Evolutionary conservation across 192 early-diverging fungal genomes (phyloP), one percentile per base, ranked within the genome.

Genomic region (Backusella circina): DNA sequence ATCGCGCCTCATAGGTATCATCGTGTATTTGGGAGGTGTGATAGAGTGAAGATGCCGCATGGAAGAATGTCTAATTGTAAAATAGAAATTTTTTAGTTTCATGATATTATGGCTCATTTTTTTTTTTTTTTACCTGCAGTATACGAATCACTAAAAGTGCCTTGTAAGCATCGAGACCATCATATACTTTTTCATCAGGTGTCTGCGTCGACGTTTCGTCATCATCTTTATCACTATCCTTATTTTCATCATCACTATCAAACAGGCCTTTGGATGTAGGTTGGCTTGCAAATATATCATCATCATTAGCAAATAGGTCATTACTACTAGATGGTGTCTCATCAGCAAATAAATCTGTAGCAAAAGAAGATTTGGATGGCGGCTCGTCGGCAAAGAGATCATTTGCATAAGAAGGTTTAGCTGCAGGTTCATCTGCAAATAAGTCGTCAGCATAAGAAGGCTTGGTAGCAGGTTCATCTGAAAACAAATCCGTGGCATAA

Each of bases 121-220:
- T 2, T 57, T 38, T 12, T 36, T 38, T 21, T 26, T 8, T 73
- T 88, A 88, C 86, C 85, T 93, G 89, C 32, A 92, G 72, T 70
- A 92, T 81, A 23, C 88, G 81, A 72, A 89, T 90, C 2, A 83
- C 85, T 66, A 93, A 68, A n/a, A 86, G 79, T 78, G 86, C 86
- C 72, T 92, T 90, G 78, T 90, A 92, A 12, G 83, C 65, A 39
- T 61, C 38, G 31, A 78, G 39, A 9, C 64, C 72, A 33, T 73
- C 70, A 36, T 67, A 13, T 18, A 26, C 18, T 16, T 10, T 50
- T 28, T 67, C 54, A 61, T 61, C 23, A 13, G 54, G 26, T 4
- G 26, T 61, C 18, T 66, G 23, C 32, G n/a, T 30, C 9, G 39
- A 33, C 2, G 26, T 70, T 30, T 70, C 69, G 31, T 70, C 69